Conservation (phyloP, 176 grass and related monocot species). For the Raddia guianensis region DNA sequence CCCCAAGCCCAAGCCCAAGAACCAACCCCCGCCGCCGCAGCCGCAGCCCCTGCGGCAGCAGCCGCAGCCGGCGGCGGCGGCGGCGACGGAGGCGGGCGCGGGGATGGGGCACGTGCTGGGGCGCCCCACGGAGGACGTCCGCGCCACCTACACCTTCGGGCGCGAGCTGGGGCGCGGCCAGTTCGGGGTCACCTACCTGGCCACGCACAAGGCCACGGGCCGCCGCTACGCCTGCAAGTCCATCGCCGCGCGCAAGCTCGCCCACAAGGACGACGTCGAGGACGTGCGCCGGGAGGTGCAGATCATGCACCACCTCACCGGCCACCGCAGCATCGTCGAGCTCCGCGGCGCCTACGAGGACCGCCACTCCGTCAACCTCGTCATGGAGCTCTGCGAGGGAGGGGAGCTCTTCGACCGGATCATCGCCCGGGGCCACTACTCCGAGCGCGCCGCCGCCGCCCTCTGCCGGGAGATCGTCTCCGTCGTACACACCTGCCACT, state of each 20-base stretch:
- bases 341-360: conserved; percentile 83
- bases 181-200: conserved; percentile 93
- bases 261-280: conserved; percentile 69
- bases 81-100: background rate
- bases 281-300: conserved; percentile 92
- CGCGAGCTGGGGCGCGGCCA: conserved; percentile 79
- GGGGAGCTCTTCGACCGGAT: conserved; percentile 97
- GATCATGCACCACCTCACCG: conserved; percentile 99
- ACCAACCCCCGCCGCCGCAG: background rate
- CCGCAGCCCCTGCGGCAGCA: background rate
- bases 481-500: conserved; percentile 85
- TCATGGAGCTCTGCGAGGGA: conserved; percentile 99
- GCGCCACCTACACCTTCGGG: conserved; percentile 75
- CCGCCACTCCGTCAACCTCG: conserved; percentile 88
- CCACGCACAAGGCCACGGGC: conserved; percentile 62
- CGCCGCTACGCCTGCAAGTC: conserved; percentile 81
- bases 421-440: conserved; percentile 84
- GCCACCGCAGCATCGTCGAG: conserved; percentile 92
- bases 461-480: conserved; percentile 81
- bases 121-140: conserved; percentile 78
- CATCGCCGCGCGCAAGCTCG: conserved; percentile 79
- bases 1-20: conserved; percentile 14
- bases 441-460: conserved; percentile 73
- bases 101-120: conserved; percentile 63
- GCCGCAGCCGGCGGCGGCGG: background rate